Evolutionary conservation across 805 yeast genomes (phyloP).

Genomic region (Peterozyma xylosa): DNA sequence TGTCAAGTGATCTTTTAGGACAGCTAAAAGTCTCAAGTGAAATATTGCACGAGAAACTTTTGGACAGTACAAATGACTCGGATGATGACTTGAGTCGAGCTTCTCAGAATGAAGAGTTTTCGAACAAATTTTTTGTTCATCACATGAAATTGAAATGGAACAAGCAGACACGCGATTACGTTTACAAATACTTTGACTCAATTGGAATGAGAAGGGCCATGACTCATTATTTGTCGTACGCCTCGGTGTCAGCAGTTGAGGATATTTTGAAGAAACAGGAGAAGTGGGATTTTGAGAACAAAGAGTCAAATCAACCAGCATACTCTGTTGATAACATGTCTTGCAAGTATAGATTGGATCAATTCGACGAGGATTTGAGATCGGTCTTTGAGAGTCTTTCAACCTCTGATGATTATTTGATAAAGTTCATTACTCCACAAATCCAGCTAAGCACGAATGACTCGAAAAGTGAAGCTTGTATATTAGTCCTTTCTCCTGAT

Average conservation of each 20-base stretch:
- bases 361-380: slow-evolving; percentile 48
- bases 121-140: slow-evolving; percentile 68
- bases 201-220: slow-evolving; percentile 36
- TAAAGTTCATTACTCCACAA: slow-evolving; percentile 75
- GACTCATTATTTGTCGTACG: slow-evolving; percentile 34
- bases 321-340: slow-evolving; percentile 4
- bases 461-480: slow-evolving; percentile 42
- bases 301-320: slow-evolving; percentile 9
- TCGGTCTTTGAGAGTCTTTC: slow-evolving; percentile 23
- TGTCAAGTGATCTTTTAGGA: slow-evolving; percentile 14
- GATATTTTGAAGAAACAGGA: slow-evolving; percentile 35
- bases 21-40: slow-evolving; percentile 4
- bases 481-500: slow-evolving; percentile 66
- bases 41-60: background rate
- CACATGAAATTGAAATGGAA: slow-evolving; percentile 77
- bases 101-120: slow-evolving; percentile 24
- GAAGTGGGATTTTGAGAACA: background rate
- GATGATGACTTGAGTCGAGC: background rate
- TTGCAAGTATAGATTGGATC: slow-evolving; percentile 27
- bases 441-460: slow-evolving; percentile 56
- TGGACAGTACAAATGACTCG: slow-evolving; percentile 1
- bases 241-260: slow-evolving; percentile 41
- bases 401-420: slow-evolving; percentile 50
- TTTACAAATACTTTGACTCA: slow-evolving; percentile 51
- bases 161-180: slow-evolving; percentile 53